Evolutionary conservation across 345 rosid species (phyloP).

Genomic region (Corchorus olitorius): DNA sequence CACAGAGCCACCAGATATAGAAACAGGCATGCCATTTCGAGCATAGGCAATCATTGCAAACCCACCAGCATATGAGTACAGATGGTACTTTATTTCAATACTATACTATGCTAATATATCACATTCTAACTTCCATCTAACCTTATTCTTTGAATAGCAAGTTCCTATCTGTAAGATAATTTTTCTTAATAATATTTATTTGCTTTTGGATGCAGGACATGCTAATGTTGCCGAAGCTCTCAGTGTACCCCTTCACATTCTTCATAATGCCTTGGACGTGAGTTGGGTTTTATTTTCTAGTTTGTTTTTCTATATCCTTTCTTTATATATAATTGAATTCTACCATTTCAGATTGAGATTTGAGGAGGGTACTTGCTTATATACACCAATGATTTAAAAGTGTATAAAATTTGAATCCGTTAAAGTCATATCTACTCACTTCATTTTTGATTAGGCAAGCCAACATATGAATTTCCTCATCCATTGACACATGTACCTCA

Average conservation of each 20-base stretch:
- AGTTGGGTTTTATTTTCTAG: conserved; percentile 19
- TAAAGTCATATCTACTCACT: conserved; percentile 49
- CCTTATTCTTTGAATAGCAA: conserved; percentile 8
- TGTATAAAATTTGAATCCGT: conserved; percentile 12
- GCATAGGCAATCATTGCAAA: conserved; percentile 98
- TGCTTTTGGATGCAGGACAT: conserved; percentile 66
- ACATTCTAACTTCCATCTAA: not conserved
- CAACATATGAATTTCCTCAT: conserved; percentile 94
- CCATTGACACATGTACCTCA: conserved; percentile 97
- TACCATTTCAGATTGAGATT: not conserved
- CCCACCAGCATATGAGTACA: conserved; percentile 84
- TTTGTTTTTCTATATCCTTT: not conserved
- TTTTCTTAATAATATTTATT: conserved; percentile 10
- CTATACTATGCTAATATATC: conserved; percentile 6
- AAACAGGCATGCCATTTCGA: conserved; percentile 71
- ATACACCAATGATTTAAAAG: not conserved
- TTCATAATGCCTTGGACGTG: conserved; percentile 99
- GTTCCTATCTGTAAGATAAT: not conserved
- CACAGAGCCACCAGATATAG: conserved; percentile 79
- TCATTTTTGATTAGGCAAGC: conserved; percentile 83
- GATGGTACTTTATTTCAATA: conserved; percentile 14
- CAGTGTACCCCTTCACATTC: conserved; percentile 89
- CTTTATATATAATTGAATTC: conserved; percentile 11
- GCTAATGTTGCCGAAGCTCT: conserved; percentile 98
- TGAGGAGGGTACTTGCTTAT: not conserved